Conservation (phyloP, 2,329 filamentous ascomycete species). For the Colletotrichum salicis region DNA sequence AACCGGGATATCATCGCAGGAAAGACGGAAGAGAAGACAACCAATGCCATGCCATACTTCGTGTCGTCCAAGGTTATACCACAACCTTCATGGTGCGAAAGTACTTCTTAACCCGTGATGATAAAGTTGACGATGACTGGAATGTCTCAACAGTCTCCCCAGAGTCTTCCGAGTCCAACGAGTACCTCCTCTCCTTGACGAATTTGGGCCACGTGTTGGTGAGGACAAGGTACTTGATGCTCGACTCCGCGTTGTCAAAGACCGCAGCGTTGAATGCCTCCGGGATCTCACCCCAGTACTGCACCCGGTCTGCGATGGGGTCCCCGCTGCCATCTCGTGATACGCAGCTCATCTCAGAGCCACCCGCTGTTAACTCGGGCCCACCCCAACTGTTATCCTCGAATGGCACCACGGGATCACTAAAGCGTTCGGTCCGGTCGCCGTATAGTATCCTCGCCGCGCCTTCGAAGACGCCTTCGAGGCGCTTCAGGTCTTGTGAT, state of each 20-base stretch:
- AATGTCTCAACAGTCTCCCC: constrained; percentile 22
- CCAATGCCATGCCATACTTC: neutral
- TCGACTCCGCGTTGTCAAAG: constrained; percentile 64
- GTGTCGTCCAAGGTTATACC: neutral
- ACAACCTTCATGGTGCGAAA: constrained; percentile 17
- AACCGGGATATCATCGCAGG: constrained; percentile 10
- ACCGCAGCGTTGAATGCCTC: constrained; percentile 56
- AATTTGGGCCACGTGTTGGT: constrained; percentile 47
- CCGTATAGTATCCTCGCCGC: constrained; percentile 60
- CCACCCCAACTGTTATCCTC: constrained; percentile 37
- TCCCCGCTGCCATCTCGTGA: neutral
- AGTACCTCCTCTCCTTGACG: constrained; percentile 37
- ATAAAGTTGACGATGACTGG: constrained; percentile 17
- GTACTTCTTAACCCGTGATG: constrained; percentile 20
- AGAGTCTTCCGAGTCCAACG: constrained; percentile 31
- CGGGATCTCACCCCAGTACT: constrained; percentile 45
- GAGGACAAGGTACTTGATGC: constrained; percentile 63
- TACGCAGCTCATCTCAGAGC: constrained; percentile 7
- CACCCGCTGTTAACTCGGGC: neutral
- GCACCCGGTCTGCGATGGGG: constrained; percentile 4
- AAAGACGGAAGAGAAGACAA: neutral
- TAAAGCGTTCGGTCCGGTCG: constrained; percentile 43
- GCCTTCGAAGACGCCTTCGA: constrained; percentile 67
- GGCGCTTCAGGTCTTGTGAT: constrained; percentile 62
- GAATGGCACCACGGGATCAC: constrained; percentile 58